A percentile compares a stretch with the other conserved stretches of the same genome.
Evolutionary conservation across 2,329 filamentous ascomycete species (phyloP).

Genomic region (Fusarium penzigii): DNA sequence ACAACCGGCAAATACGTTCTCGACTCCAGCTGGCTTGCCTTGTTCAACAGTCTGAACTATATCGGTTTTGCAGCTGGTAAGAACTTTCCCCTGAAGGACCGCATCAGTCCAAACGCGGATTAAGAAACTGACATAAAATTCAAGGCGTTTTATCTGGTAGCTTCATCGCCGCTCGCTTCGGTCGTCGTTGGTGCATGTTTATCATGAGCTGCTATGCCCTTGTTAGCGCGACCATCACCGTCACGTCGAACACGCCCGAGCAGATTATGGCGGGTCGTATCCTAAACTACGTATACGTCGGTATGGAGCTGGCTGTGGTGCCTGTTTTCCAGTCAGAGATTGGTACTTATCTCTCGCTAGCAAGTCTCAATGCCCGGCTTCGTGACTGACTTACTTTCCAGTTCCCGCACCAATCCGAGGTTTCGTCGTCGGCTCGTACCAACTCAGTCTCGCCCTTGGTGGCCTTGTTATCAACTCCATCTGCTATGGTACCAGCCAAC

Average conservation of each 20-base stretch:
- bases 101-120: accelerated
- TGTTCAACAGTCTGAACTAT: constrained; percentile 39
- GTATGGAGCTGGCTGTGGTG: constrained; percentile 29
- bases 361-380: no score
- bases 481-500: constrained; percentile 20
- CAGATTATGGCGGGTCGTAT: constrained; percentile 26
- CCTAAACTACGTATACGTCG: constrained; percentile 27
- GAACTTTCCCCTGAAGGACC: background rate
- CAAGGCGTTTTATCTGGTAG: constrained; percentile 25
- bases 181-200: constrained; percentile 33
- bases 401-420: constrained; percentile 34
- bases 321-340: constrained; percentile 39
- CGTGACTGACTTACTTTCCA: background rate
- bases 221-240: constrained; percentile 17
- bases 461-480: constrained; percentile 28
- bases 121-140: background rate
- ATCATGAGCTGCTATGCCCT: constrained; percentile 38
- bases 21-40: constrained; percentile 34
- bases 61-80: constrained; percentile 36
- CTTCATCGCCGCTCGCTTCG: constrained; percentile 25
- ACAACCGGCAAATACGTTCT: constrained; percentile 27
- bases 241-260: constrained; percentile 15
- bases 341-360: background rate
- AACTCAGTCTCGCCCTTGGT: constrained; percentile 31
- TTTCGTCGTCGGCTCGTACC: constrained; percentile 37